Evolutionary conservation across 2,329 filamentous ascomycete species (phyloP).

Genomic region (Cordyceps pruinosa): DNA sequence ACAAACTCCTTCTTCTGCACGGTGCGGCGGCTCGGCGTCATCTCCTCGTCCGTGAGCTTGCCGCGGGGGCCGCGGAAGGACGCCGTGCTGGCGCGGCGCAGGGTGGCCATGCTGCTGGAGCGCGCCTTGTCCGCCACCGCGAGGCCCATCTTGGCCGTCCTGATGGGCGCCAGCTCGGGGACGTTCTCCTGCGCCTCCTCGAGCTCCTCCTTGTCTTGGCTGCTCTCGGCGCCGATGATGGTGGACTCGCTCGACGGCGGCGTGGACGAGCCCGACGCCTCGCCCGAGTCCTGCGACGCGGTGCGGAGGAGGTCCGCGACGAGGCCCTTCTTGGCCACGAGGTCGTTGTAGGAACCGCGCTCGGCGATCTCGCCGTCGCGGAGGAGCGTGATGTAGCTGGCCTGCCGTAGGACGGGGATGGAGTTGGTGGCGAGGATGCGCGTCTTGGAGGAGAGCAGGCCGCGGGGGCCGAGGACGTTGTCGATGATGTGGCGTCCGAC

Average conservation of each 20-base stretch:
- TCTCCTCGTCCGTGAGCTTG: slow-evolving; percentile 79
- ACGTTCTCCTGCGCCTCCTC: slow-evolving; percentile 73
- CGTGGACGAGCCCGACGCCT: slow-evolving; percentile 38
- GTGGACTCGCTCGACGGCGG: slow-evolving; percentile 49
- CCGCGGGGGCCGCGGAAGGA: slow-evolving; percentile 83
- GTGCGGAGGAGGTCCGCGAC: slow-evolving; percentile 79
- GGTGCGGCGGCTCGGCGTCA: slow-evolving; percentile 68
- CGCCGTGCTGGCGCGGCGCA: slow-evolving; percentile 84
- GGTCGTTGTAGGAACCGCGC: slow-evolving; percentile 80
- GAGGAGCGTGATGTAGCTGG: slow-evolving; percentile 81
- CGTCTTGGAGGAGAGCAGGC: slow-evolving; percentile 78
- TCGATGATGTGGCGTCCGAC: slow-evolving; percentile 93
- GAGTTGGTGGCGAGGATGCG: slow-evolving; percentile 92
- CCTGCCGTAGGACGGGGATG: slow-evolving; percentile 81
- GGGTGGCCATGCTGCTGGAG: slow-evolving; percentile 66
- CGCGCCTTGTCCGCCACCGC: slow-evolving; percentile 45
- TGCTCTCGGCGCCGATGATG: slow-evolving; percentile 44
- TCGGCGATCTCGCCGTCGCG: slow-evolving; percentile 79
- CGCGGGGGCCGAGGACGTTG: slow-evolving; percentile 80
- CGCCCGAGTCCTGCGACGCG: slow-evolving; percentile 51
- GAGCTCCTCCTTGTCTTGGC: slow-evolving; percentile 57
- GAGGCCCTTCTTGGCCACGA: slow-evolving; percentile 89
- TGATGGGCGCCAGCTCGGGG: slow-evolving; percentile 71
- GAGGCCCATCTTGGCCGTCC: slow-evolving; percentile 35
- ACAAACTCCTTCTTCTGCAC: slow-evolving; percentile 81